A percentile compares a stretch with the other conserved stretches of the same genome.
Conservation (phyloP, 169 alveolate genomes). For the Plasmodium malariae region DNA sequence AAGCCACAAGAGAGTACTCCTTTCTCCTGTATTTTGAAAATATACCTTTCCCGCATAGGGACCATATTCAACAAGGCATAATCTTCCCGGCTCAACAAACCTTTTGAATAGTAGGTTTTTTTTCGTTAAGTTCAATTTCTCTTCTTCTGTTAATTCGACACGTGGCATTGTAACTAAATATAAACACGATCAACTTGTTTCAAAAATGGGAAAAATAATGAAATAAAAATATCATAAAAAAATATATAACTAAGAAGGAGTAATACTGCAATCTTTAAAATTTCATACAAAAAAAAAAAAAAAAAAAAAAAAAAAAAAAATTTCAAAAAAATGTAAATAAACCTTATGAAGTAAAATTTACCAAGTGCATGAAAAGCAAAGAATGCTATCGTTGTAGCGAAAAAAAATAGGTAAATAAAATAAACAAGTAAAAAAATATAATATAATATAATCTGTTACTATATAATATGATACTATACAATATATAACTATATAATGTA, state of each 20-base stretch:
- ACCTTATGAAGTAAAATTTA: not conserved
- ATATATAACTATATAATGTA: no score
- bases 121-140: conserved; percentile 32
- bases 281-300: no score
- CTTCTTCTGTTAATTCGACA: conserved; percentile 56
- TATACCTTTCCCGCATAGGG: conserved; percentile 95
- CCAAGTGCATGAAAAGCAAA: not conserved
- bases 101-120: conserved; percentile 89
- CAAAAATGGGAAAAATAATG: no score
- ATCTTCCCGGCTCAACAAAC: conserved; percentile 95
- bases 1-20: not conserved
- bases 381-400: not conserved
- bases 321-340: not conserved
- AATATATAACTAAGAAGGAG: no score
- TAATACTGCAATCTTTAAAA: no score
- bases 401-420: no score
- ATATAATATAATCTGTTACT: no score
- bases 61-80: conserved; percentile 93
- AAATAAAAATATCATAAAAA: no score
- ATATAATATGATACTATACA: no score
- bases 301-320: not conserved
- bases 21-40: not conserved
- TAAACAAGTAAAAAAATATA: no score
- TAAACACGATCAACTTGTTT: no score
- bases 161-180: no score